Conservation (phyloP, 208 protist genomes). For the Crithidia acanthocephali region DNA sequence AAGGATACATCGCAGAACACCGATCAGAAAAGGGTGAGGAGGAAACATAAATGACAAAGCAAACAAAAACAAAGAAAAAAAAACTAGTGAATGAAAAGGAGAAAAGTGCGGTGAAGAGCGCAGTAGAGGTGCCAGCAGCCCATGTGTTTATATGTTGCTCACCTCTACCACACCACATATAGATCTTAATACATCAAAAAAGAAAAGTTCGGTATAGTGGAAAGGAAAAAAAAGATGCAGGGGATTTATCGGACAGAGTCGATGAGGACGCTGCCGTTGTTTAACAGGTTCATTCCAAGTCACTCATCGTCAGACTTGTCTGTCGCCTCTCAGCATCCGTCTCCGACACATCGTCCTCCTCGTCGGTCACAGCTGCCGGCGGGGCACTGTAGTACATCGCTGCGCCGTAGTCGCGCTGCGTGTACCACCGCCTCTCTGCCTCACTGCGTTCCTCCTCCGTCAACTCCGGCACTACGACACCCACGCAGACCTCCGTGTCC, state of each 20-base stretch:
- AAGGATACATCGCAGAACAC: too few species aligned
- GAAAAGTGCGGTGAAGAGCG: too few species aligned
- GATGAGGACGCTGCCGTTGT: too few species aligned
- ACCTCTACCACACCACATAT: background rate
- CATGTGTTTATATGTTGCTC: too few species aligned
- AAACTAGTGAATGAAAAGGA: too few species aligned
- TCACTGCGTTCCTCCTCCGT: background rate
- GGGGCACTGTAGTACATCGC: constrained; percentile 6
- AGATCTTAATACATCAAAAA: background rate
- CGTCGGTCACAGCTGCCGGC: background rate
- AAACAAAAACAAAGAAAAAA: too few species aligned
- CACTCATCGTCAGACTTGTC: background rate
- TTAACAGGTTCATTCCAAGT: too few species aligned
- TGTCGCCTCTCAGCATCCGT: background rate
- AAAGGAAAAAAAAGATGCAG: background rate
- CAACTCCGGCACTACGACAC: constrained; percentile 1
- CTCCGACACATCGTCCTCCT: background rate
- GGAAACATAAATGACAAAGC: too few species aligned
- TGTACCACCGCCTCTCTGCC: constrained; percentile 1
- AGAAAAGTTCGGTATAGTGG: too few species aligned
- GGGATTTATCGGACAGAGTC: too few species aligned
- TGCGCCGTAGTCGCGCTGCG: constrained; percentile 7
- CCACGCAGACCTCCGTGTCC: constrained; percentile 1
- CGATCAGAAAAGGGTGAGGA: too few species aligned
- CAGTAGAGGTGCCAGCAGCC: too few species aligned